Percentiles rank a stretch among this genome's conserved stretches.
Evolutionary conservation across 441 rosid species (phyloP).

Genomic region (Syzygium syzygioides): DNA sequence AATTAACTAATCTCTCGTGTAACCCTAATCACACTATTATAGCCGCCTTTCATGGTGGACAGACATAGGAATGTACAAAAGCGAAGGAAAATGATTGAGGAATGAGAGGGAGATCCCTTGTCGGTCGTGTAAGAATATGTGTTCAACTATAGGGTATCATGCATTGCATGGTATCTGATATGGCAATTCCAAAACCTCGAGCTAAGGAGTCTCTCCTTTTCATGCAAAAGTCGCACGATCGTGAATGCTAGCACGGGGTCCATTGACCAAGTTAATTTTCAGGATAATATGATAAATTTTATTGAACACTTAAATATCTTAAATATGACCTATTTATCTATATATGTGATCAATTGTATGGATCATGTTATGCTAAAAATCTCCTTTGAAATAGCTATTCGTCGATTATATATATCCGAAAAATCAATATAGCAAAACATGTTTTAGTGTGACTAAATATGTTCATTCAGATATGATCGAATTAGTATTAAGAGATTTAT

Average conservation of each 20-base stretch:
- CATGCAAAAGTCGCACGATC: slow-evolving; percentile 61
- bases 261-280: background rate
- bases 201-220: slow-evolving; percentile 52
- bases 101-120: slow-evolving; percentile 75
- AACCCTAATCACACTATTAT: slow-evolving; percentile 16
- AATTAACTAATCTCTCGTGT: background rate
- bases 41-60: slow-evolving; percentile 17
- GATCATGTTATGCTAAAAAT: background rate
- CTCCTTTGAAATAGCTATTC: background rate
- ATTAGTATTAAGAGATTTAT: background rate
- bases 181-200: slow-evolving; percentile 21
- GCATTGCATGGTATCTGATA: slow-evolving; percentile 1
- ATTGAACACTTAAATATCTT: background rate
- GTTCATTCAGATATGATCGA: background rate
- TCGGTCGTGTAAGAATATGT: slow-evolving; percentile 29
- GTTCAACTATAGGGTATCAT: background rate
- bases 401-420: too few relatives aligned
- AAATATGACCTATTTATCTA: background rate
- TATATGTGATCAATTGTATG: background rate
- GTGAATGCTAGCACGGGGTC: slow-evolving; percentile 19
- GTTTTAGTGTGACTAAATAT: background rate
- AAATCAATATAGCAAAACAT: background rate
- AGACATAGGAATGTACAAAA: slow-evolving; percentile 16
- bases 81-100: slow-evolving; percentile 61
- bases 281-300: background rate